Conservation (phyloP, 2,329 filamentous ascomycete genomes). For the Lecanicillium sp. region DNA sequence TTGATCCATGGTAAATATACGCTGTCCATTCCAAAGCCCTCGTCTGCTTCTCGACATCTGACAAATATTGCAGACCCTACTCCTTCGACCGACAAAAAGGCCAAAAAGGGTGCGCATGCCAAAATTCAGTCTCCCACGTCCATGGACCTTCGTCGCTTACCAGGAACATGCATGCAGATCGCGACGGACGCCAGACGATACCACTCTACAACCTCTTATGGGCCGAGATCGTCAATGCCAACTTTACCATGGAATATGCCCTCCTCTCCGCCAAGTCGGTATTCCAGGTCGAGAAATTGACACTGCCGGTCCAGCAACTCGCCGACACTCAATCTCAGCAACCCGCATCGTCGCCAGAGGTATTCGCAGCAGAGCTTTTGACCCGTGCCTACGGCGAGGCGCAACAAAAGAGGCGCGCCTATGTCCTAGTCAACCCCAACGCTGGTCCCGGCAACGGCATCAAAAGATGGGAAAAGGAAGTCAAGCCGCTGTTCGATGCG, state of each 20-base stretch:
- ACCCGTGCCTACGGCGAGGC: conserved; percentile 63
- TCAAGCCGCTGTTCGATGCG: conserved; percentile 76
- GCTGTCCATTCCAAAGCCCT: neutral
- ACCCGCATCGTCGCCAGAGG: conserved; percentile 35
- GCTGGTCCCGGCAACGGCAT: conserved; percentile 74
- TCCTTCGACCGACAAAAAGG: neutral
- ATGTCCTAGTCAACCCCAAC: conserved; percentile 86
- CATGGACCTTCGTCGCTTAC: no score
- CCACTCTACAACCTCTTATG: conserved; percentile 81
- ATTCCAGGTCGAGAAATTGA: conserved; percentile 55
- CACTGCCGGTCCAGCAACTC: conserved; percentile 39
- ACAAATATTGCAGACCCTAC: neutral
- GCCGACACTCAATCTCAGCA: conserved; percentile 14
- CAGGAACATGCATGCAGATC: conserved; percentile 17
- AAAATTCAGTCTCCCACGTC: no score
- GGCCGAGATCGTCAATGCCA: conserved; percentile 57
- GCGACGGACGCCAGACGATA: conserved; percentile 39
- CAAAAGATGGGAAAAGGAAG: conserved; percentile 66
- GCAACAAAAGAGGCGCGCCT: conserved; percentile 68
- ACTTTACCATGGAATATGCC: conserved; percentile 69
- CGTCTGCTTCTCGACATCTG: no score
- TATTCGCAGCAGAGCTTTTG: conserved; percentile 62
- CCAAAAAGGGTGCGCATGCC: neutral
- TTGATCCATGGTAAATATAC: conserved; percentile 7
- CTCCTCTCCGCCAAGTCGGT: conserved; percentile 50